A percentile compares a stretch with the other conserved stretches of the same genome.
Evolutionary conservation across 352 stramenopile genomes (phyloP).

Genomic region (Globisporangium middletonii): DNA sequence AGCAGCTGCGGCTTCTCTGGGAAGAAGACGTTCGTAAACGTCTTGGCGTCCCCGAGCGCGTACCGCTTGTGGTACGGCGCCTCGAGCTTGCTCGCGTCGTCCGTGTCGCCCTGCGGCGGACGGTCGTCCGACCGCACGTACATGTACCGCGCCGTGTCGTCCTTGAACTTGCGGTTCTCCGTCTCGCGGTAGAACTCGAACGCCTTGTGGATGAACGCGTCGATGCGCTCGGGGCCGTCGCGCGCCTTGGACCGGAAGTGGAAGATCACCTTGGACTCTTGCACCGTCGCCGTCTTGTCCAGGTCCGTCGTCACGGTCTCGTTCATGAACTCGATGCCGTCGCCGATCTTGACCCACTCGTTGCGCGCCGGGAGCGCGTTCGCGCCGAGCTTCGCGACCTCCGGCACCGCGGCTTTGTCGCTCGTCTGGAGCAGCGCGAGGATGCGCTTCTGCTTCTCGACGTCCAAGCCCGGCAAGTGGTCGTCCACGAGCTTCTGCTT

Average conservation of each 20-base stretch:
- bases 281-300: too few relatives aligned
- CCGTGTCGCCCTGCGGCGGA: slow-evolving; percentile 8
- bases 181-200: slow-evolving; percentile 23
- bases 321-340: too few relatives aligned
- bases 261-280: too few relatives aligned
- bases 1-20: too few relatives aligned
- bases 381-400: too few relatives aligned
- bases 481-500: slow-evolving; percentile 5
- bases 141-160: slow-evolving; percentile 34
- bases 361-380: slow-evolving; percentile 3
- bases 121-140: slow-evolving; percentile 24
- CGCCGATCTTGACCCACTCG: too few relatives aligned
- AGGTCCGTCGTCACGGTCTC: too few relatives aligned
- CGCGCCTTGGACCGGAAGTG: neutral
- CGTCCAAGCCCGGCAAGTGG: too few relatives aligned
- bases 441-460: too few relatives aligned
- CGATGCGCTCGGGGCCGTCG: slow-evolving; percentile 27
- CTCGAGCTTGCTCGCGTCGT: slow-evolving; percentile 8
- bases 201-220: slow-evolving; percentile 25
- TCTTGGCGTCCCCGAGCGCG: slow-evolving; percentile 70
- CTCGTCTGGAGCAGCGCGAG: too few relatives aligned
- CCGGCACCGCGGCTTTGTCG: too few relatives aligned
- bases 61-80: slow-evolving; percentile 51
- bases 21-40: too few relatives aligned
- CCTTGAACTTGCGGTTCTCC: slow-evolving; percentile 8